A percentile compares a stretch with the other conserved stretches of the same genome.
Conservation (phyloP, 2,329 filamentous ascomycete species). For the Dactylellina drechsleri region DNA sequence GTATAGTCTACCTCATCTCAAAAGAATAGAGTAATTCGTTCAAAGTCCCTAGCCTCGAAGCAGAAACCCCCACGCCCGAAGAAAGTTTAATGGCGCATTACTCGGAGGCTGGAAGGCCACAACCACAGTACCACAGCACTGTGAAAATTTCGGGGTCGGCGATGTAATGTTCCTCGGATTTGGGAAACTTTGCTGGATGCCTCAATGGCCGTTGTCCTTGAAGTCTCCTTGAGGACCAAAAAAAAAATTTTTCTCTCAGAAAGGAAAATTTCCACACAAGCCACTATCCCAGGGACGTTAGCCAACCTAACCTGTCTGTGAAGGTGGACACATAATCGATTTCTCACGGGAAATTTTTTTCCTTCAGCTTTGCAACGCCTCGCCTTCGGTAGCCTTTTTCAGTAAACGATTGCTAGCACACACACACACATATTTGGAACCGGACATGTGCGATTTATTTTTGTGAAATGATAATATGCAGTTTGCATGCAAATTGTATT, state of each 20-base stretch:
- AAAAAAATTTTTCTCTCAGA: slow-evolving; percentile 4
- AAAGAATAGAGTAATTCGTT: slow-evolving; percentile 35
- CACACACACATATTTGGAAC: slow-evolving; percentile 1
- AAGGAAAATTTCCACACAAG: slow-evolving; percentile 17
- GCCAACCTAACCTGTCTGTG: neutral
- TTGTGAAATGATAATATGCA: slow-evolving; percentile 13
- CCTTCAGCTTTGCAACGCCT: slow-evolving; percentile 8
- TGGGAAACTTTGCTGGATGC: slow-evolving; percentile 13
- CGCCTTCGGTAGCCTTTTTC: slow-evolving; percentile 33
- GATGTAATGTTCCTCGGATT: slow-evolving; percentile 30
- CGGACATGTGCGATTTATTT: slow-evolving; percentile 36
- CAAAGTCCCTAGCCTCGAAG: slow-evolving; percentile 3
- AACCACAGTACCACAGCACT: neutral
- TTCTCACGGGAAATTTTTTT: slow-evolving; percentile 5
- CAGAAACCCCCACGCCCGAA: slow-evolving; percentile 48
- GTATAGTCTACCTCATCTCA: slow-evolving; percentile 22
- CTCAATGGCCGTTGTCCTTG: slow-evolving; percentile 14
- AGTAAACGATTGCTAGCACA: slow-evolving; percentile 22
- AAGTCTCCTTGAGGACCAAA: neutral
- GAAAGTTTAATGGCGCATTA: slow-evolving; percentile 53
- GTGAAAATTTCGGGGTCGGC: slow-evolving; percentile 32
- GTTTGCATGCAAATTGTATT: neutral
- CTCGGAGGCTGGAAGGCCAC: slow-evolving; percentile 38
- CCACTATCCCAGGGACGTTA: slow-evolving; percentile 12
- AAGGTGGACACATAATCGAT: neutral